A percentile compares a stretch with the other conserved stretches of the same genome.
Evolutionary conservation across 129 eudicot genomes (phyloP).

Genomic region (Arctium lappa): DNA sequence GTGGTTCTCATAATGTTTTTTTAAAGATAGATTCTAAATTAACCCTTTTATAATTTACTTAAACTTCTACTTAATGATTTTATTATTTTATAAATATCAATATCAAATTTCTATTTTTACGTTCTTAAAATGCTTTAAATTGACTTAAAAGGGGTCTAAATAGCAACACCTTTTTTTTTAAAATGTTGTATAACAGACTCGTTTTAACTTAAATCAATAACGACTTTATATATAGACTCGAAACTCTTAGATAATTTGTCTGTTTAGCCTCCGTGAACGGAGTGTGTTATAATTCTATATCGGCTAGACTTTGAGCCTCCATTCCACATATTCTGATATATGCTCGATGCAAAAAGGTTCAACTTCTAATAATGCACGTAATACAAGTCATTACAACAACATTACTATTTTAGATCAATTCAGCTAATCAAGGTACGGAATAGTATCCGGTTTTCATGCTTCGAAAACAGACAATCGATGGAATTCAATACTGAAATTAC

Average conservation of each 20-base stretch:
- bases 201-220: no score
- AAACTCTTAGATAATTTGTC: no score
- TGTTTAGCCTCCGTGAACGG: no score
- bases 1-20: slow-evolving; percentile 2
- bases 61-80: no score
- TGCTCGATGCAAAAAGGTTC: neutral
- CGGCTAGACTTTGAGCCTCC: no score
- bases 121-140: no score
- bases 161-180: no score
- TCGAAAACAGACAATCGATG: neutral
- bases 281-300: no score
- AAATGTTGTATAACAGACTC: no score
- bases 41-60: neutral
- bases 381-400: neutral
- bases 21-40: neutral
- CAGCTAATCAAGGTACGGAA: neutral
- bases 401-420: neutral
- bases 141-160: no score
- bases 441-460: neutral
- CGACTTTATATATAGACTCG: no score
- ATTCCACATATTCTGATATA: no score
- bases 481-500: slow-evolving; percentile 13
- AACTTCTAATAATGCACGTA: neutral
- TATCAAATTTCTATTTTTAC: neutral
- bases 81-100: neutral